Conservation (phyloP, 345 rosid genomes). For the Euphorbia peplus region DNA sequence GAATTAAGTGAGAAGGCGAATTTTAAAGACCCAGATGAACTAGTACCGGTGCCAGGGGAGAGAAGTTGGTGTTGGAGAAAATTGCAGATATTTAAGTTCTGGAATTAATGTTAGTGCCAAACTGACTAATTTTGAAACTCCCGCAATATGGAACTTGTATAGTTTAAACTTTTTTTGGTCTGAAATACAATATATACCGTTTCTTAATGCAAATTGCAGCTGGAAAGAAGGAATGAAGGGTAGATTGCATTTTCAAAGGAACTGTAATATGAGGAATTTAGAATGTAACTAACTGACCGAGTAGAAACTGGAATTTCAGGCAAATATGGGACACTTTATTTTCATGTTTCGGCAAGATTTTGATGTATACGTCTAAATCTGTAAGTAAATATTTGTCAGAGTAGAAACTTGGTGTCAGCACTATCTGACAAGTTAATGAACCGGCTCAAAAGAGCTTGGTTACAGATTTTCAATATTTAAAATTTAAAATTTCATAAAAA, state of each 20-base stretch:
- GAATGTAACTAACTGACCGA: background rate
- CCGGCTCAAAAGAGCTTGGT: too few species aligned
- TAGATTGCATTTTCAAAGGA: background rate
- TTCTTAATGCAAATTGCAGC: background rate
- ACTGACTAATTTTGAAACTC: background rate
- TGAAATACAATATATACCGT: background rate
- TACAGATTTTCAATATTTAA: too few species aligned
- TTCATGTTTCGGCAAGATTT: background rate
- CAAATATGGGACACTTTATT: background rate
- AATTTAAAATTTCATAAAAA: too few species aligned
- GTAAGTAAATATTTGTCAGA: too few species aligned
- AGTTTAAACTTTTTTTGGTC: background rate
- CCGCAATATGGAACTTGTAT: slow-evolving; percentile 5
- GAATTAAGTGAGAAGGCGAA: slow-evolving; percentile 67
- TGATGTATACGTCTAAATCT: background rate
- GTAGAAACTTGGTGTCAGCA: too few species aligned
- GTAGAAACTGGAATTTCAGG: background rate
- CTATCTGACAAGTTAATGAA: too few species aligned
- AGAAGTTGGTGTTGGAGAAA: slow-evolving; percentile 40
- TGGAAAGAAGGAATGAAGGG: background rate
- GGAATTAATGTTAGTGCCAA: slow-evolving; percentile 7
- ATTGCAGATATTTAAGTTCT: slow-evolving; percentile 30
- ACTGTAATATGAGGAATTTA: background rate
- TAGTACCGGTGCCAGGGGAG: slow-evolving; percentile 11
- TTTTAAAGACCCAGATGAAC: slow-evolving; percentile 57